Percentiles rank a stretch among this genome's conserved stretches.
phyloP scores from a whole-genome alignment of 495 filamentous ascomycete species.

The Apiosordaria backusii region DNA sequence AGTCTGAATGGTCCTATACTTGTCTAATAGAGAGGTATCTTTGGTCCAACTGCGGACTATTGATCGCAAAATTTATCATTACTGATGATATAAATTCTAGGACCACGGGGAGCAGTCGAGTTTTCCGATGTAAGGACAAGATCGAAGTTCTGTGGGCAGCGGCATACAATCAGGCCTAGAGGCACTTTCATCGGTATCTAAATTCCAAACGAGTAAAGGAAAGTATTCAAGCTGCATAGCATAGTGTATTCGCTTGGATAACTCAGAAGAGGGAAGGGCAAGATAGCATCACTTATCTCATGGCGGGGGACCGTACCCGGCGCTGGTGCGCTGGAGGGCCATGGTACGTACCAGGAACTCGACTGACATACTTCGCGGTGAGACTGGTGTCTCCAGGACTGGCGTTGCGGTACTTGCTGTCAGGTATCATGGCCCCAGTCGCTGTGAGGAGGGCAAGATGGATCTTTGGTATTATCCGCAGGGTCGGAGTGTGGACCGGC shows the following conservation, averaged over 20 bases:
- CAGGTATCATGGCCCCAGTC: neutral
- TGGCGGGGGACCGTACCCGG: neutral
- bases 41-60: neutral
- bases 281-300: neutral
- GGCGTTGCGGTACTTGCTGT: neutral
- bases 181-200: too few relatives aligned
- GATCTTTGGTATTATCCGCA: conserved; percentile 2
- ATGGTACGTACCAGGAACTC: neutral
- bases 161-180: too few relatives aligned
- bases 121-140: too few relatives aligned
- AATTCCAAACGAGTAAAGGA: too few relatives aligned
- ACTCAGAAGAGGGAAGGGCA: neutral
- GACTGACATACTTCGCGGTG: neutral
- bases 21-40: neutral
- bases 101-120: too few relatives aligned
- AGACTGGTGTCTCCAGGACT: neutral
- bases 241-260: too few relatives aligned
- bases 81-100: too few relatives aligned
- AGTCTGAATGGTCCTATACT: neutral
- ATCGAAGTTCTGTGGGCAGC: too few relatives aligned
- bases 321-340: too few relatives aligned
- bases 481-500: conserved; percentile 22
- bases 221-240: too few relatives aligned
- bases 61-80: neutral
- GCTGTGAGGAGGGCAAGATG: too few relatives aligned